Evolutionary conservation across 768 basidiomycete species (phyloP).

Genomic region (Collybiopsis confluens): DNA sequence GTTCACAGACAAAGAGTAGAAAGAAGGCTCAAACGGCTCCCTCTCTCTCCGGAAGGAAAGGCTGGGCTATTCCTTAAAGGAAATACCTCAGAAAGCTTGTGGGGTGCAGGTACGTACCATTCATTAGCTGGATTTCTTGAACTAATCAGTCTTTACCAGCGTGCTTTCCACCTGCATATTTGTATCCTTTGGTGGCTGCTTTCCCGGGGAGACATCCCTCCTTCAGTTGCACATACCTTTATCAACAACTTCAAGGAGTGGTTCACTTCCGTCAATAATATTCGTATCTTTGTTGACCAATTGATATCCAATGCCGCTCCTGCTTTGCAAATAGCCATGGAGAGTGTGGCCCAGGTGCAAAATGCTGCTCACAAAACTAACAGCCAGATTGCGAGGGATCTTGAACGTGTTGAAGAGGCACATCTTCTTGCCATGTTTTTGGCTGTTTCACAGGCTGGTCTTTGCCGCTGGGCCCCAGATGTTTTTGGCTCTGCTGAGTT

Average conservation of each 20-base stretch:
- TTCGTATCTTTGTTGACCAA: background rate
- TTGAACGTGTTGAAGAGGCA: background rate
- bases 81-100: background rate
- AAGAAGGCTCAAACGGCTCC: conserved; percentile 14
- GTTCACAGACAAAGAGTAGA: too few species aligned
- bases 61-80: background rate
- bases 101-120: background rate
- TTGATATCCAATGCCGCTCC: background rate
- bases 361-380: background rate
- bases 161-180: background rate
- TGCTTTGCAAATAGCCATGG: background rate
- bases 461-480: background rate
- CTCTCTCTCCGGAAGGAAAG: background rate
- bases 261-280: background rate
- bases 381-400: background rate
- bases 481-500: background rate
- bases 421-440: background rate
- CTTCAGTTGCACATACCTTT: background rate
- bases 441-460: background rate
- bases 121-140: background rate
- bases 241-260: background rate
- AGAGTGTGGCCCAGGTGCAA: too few species aligned
- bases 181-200: background rate
- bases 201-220: background rate
- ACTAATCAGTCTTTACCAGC: background rate